Conservation (phyloP, 1,284 basidiomycete species). For the Malassezia brasiliensis region DNA sequence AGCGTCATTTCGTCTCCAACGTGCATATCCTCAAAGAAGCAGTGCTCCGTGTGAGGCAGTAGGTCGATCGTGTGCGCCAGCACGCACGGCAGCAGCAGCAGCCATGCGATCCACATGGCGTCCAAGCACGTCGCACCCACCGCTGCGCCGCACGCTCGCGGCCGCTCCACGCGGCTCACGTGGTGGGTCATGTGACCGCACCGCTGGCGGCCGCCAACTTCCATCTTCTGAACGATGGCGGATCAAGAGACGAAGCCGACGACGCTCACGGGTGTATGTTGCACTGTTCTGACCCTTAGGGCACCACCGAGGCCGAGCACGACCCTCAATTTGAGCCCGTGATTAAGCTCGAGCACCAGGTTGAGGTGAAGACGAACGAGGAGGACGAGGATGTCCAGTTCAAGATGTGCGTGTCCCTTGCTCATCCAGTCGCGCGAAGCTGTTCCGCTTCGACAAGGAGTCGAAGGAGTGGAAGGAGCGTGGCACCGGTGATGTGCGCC, state of each 20-base stretch:
- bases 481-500: conserved; percentile 50
- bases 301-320: conserved; percentile 61
- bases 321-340: conserved; percentile 93
- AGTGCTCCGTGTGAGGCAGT: conserved; percentile 75
- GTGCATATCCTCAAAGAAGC: conserved; percentile 96
- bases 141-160: not conserved
- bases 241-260: conserved; percentile 7
- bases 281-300: too few species aligned
- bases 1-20: conserved; percentile 96
- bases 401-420: conserved; percentile 69
- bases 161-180: not conserved
- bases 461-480: conserved; percentile 93
- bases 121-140: not conserved
- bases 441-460: conserved; percentile 82
- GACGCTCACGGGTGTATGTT: too few species aligned
- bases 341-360: conserved; percentile 88
- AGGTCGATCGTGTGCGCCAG: conserved; percentile 53
- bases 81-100: conserved; percentile 12
- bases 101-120: not conserved
- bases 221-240: conserved; percentile 5
- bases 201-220: not conserved
- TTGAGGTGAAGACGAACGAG: conserved; percentile 88
- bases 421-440: conserved; percentile 75
- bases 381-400: conserved; percentile 87
- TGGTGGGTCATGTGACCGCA: not conserved